Evolutionary conservation across 805 yeast genomes (phyloP), one percentile per base, ranked within the genome.

Genomic region (Candida bentonensis): DNA sequence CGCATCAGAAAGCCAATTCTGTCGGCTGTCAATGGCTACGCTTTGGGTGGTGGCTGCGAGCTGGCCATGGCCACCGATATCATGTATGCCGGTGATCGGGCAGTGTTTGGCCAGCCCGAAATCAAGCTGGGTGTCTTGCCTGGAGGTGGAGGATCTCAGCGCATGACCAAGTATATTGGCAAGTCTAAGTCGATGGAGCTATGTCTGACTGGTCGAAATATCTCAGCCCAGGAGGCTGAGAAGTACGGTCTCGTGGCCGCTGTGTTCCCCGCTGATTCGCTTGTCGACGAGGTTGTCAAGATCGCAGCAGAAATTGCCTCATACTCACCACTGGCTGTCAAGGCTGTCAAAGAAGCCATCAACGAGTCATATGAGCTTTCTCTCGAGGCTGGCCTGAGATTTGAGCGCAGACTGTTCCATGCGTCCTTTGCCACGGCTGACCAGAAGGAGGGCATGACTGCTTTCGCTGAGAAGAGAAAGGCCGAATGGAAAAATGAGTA

Each of bases 41-140:
- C 76, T 2, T 64, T 73, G 11, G 78, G 78, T 22, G 78, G 78
- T 17, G 78, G 78, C 20, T 71, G 74, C 47, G 78, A 73, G 53
- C 55, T 73, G 30, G 77, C 78, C 20, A 70, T 73, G 76, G 60
- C 65, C 58, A 64, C 69, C 30, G 78, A 73, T 50, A 67, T 73
- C 46, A 56, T 73, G 40, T 72, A 72, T 46, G 72, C 73, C 15
- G 72, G 76, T 17, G 65, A 65, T 33, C 59, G 60, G 46, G 74
- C 77, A 17, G 55, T 55, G 34, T 72, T 73, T 50, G 78, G 78
- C 9, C 76, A 72, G 54, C 78, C 78, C 22, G 78, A 73, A 55
- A 69, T 73, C 53, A 68, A 66, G 47, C 60, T 73, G 22, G 78
- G 78, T 2, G 62, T 72, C 17, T 62, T 70, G 39, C 75, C 75